Evolutionary conservation across 2,329 filamentous ascomycete species (phyloP).

Genomic region (Ceratocystis eucalypticola): DNA sequence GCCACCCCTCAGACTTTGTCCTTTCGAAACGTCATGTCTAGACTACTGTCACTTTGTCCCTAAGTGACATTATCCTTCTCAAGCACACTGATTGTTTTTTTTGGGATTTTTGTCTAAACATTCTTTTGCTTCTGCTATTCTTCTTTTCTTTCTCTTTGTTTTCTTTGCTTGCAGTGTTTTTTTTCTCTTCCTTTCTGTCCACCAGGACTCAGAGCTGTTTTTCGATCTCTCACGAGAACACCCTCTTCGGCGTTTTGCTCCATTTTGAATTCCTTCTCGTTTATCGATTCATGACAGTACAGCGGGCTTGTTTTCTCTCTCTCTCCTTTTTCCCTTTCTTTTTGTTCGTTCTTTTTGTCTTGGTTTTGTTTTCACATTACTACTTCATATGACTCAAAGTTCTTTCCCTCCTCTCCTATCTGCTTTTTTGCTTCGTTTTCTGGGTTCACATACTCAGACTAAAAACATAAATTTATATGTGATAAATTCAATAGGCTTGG

Average conservation of each 20-base stretch:
- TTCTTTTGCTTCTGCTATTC: background rate
- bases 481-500: background rate
- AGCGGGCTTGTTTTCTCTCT: background rate
- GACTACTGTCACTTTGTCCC: too few relatives aligned
- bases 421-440: background rate
- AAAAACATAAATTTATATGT: background rate
- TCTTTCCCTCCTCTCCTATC: background rate
- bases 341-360: background rate
- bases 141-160: background rate
- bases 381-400: background rate
- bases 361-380: background rate
- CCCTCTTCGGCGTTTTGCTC: background rate
- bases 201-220: background rate
- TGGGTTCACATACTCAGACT: background rate
- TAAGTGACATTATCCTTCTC: too few relatives aligned
- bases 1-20: too few relatives aligned
- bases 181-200: background rate
- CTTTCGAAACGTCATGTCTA: too few relatives aligned
- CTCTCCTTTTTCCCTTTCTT: background rate
- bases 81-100: background rate
- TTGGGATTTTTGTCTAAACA: background rate
- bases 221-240: conserved; percentile 5
- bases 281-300: conserved; percentile 6
- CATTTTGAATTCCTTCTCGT: background rate
- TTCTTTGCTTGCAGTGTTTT: background rate